Evolutionary conservation across 2,329 filamentous ascomycete genomes (phyloP), one percentile per base, ranked within the genome.

Genomic region (Gaeumannomyces sp.): DNA sequence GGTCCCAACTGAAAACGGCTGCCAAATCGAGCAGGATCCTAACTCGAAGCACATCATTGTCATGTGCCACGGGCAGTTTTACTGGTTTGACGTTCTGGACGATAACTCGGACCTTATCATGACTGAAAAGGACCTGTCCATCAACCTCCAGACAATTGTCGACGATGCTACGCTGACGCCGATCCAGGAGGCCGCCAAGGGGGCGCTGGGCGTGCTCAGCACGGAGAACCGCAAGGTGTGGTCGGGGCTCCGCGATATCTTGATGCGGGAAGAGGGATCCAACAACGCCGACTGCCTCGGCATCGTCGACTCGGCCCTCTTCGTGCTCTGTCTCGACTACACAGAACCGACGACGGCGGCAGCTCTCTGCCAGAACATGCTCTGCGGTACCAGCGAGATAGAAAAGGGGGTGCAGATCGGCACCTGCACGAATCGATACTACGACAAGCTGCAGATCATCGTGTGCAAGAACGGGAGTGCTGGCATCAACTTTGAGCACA

Each of bases 401-500:
- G 91, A 96, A 72, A 91, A 90, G 73, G 95, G 95, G 5, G 91
- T 99, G 2, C 95, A 99, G 77, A 93, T 97, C 59, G 95, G 95
- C 35, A 98, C 95, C 2, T 99, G 95, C 78, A 97, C 94, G 19
- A 99, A 99, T 76, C 85, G 95, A 67, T 99, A 95, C 95, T 99
- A 99, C 73, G 95, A 99, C 79, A 99, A 99, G 80, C 83, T 99
- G 61, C 95, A 99, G 74, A 97, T 99, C 68, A 98, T 99, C 64
- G 95, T 99, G 62, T 98, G 95, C 83, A 96, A 97, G 79, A 99
- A 98, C 77, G 95, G 95, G 65, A 97, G 92, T 73, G 95, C 95
- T 0, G 95, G 95, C 7, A 98, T 99, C 85, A 99, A 99, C 78
- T 98, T 99, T 72, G 95, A 99, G 76, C 95, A 99, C 73, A 99